A percentile compares a stretch with the other conserved stretches of the same genome.
Evolutionary conservation across 345 rosid genomes (phyloP).

Genomic region (Eucalyptus lansdowneana): DNA sequence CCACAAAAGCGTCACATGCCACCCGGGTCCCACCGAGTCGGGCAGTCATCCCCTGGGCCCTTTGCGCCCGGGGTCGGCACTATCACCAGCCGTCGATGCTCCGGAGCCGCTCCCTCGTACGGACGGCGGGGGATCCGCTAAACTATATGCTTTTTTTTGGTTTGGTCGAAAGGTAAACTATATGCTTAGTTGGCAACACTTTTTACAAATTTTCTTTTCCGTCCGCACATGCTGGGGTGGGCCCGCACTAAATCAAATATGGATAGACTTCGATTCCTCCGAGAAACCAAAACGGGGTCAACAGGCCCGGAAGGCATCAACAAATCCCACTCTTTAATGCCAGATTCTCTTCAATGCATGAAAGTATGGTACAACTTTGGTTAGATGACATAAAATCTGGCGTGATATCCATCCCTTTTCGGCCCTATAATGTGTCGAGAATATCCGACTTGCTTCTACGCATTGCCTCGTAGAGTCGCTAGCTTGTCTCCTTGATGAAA

Average conservation of each 20-base stretch:
- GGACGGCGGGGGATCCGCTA: background rate
- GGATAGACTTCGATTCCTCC: background rate
- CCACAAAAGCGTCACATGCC: background rate
- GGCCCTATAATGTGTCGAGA: background rate
- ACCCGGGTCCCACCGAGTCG: background rate
- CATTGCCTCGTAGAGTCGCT: background rate
- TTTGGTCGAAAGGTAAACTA: too few species aligned
- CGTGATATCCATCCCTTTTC: background rate
- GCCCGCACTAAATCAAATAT: background rate
- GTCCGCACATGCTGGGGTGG: background rate
- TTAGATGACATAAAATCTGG: background rate
- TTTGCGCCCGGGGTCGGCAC: background rate
- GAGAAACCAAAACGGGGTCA: background rate
- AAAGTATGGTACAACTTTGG: background rate
- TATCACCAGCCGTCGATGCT: background rate
- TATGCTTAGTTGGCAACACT: background rate
- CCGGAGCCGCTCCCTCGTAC: background rate
- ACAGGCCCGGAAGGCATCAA: background rate
- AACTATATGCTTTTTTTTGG: background rate
- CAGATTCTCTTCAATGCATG: background rate
- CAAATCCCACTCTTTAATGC: background rate
- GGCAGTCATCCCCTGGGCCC: background rate
- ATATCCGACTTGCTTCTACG: background rate
- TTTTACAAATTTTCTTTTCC: background rate
- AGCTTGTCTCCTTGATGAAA: background rate